Conservation (phyloP, 2,329 filamentous ascomycete species). For the Cordyceps cicadae region DNA sequence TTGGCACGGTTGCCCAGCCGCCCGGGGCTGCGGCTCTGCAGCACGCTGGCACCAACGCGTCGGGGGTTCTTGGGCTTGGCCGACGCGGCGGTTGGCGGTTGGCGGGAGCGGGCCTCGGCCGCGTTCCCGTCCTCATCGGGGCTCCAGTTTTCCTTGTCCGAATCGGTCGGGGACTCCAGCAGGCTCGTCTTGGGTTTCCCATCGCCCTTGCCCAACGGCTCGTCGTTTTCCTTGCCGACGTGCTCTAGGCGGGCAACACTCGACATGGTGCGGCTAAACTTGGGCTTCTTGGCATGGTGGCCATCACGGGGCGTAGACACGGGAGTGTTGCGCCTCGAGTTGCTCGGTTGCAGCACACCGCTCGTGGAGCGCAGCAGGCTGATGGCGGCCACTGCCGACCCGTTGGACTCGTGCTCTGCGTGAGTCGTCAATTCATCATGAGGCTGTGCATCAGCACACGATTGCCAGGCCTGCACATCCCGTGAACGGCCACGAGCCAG, state of each 20-base stretch:
- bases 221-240: conserved; percentile 15
- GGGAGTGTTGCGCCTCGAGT: conserved; percentile 55
- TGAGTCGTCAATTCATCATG: conserved; percentile 73
- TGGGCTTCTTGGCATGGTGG: conserved; percentile 47
- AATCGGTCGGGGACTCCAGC: conserved; percentile 48
- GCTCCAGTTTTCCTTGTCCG: conserved; percentile 91
- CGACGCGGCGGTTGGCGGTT: conserved; percentile 25
- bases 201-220: conserved; percentile 15
- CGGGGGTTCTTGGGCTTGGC: conserved; percentile 26
- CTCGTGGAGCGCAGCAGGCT: conserved; percentile 68
- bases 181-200: conserved; percentile 32
- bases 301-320: conserved; percentile 20
- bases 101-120: conserved; percentile 23
- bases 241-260: conserved; percentile 55
- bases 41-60: conserved; percentile 33
- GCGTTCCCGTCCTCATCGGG: conserved; percentile 42
- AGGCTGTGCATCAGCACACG: conserved; percentile 73
- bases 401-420: conserved; percentile 70
- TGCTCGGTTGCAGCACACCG: conserved; percentile 44
- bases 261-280: conserved; percentile 51
- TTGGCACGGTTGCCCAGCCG: conserved; percentile 31
- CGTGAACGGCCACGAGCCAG: conserved; percentile 66
- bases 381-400: conserved; percentile 74
- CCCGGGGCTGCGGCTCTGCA: conserved; percentile 29
- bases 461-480: conserved; percentile 85